These are phyloP conservation scores for Cladosporium sp. DNA, from an alignment of 2,329 filamentous ascomycete genomes.

Conservation along the genomic window DNA sequence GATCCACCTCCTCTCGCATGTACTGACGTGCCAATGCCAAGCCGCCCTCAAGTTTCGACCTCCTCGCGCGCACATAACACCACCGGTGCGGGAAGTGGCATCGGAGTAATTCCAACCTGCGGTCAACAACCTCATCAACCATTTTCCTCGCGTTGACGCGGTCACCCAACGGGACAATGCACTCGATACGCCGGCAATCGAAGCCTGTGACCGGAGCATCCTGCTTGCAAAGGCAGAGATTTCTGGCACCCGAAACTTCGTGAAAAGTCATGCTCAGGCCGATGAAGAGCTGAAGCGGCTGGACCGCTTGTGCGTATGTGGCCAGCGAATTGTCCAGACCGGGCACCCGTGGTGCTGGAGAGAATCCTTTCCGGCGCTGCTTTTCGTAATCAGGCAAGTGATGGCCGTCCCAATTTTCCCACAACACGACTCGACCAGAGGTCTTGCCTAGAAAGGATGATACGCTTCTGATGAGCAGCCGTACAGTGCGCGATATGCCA, in stretches of 20 bases:
- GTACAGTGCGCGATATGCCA: neutral
- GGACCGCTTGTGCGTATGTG: neutral
- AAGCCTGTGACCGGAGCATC: neutral
- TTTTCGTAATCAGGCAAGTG: neutral
- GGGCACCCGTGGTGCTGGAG: neutral
- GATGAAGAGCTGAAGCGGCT: neutral
- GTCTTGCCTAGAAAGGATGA: neutral
- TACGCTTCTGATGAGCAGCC: no score
- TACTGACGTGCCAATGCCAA: neutral
- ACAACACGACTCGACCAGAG: neutral
- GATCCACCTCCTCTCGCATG: neutral
- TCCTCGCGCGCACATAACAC: neutral
- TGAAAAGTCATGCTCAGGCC: neutral
- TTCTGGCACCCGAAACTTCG: neutral
- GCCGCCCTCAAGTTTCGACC: neutral
- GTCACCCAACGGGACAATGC: neutral
- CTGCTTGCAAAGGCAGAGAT: neutral
- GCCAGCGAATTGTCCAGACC: neutral
- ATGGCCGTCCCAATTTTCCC: neutral
- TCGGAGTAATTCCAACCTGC: neutral
- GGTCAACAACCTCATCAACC: neutral
- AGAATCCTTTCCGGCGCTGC: neutral
- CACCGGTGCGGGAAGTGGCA: neutral
- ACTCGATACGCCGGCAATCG: neutral
- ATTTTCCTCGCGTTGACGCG: neutral